phyloP scores from a whole-genome alignment of 108 stramenopile species.

The Mayamaea pseudoterrestris region DNA sequence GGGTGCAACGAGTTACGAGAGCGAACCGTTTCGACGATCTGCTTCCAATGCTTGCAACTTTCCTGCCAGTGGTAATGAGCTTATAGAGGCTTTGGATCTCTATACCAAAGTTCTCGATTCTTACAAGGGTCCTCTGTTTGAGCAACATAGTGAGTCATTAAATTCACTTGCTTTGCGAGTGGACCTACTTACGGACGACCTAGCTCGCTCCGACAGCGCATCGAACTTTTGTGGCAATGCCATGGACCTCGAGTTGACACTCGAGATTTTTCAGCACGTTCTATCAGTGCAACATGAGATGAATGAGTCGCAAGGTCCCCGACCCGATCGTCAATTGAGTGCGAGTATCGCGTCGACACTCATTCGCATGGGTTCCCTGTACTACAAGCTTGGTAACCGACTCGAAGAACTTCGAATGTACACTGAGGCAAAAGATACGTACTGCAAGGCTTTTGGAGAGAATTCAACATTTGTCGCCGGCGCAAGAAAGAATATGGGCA shows the following conservation, averaged over 20 bases:
- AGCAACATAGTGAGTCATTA: conserved; percentile 45
- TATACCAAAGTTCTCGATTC: conserved; percentile 40
- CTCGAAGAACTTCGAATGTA: conserved; percentile 58
- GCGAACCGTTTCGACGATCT: conserved; percentile 33
- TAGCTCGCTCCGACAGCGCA: neutral
- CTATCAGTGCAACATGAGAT: conserved; percentile 30
- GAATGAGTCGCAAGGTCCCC: neutral
- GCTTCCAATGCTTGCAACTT: conserved; percentile 15
- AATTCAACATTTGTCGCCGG: conserved; percentile 63
- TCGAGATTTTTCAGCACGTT: conserved; percentile 48
- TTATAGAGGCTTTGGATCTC: conserved; percentile 45
- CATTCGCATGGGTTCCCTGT: conserved; percentile 63
- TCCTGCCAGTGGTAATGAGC: conserved; percentile 21
- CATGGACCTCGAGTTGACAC: conserved; percentile 41
- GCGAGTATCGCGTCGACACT: conserved; percentile 41
- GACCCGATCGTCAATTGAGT: conserved; percentile 12
- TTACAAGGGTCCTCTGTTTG: conserved; percentile 11
- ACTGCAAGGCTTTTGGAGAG: conserved; percentile 41
- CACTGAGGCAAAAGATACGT: conserved; percentile 43
- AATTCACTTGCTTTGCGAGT: conserved; percentile 40
- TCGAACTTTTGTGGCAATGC: neutral
- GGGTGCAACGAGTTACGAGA: conserved; percentile 13
- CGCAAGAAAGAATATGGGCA: conserved; percentile 72
- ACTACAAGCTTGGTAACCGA: conserved; percentile 64
- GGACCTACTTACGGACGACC: conserved; percentile 17